Conservation (phyloP, 2,329 filamentous ascomycete species). For the Ascochyta rabiei region DNA sequence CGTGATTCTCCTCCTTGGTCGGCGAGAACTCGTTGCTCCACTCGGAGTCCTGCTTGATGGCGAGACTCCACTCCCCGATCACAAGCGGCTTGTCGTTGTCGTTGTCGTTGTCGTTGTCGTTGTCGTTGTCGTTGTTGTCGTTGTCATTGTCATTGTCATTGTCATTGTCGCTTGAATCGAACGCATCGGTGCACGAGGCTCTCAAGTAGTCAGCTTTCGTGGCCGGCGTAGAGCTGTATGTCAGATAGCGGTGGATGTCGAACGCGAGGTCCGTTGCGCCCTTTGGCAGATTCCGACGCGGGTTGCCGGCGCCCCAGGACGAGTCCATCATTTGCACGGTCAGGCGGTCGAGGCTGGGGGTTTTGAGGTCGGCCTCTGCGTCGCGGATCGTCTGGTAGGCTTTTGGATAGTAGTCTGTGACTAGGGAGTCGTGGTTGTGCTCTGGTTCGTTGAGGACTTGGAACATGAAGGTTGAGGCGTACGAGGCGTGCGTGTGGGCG, state of each 20-base stretch:
- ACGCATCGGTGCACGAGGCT: conserved; percentile 55
- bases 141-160: no score
- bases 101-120: conserved; percentile 38
- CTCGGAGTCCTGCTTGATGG: conserved; percentile 58
- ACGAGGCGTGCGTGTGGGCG: conserved; percentile 57
- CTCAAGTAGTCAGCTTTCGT: conserved; percentile 57
- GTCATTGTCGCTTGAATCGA: conserved; percentile 48
- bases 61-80: conserved; percentile 66
- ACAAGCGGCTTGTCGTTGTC: conserved; percentile 53
- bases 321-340: conserved; percentile 63
- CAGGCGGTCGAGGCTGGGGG: conserved; percentile 54
- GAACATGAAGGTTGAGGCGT: conserved; percentile 63
- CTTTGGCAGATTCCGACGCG: conserved; percentile 53
- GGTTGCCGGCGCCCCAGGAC: conserved; percentile 63
- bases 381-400: conserved; percentile 55
- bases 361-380: conserved; percentile 54
- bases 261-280: conserved; percentile 54
- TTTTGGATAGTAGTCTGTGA: conserved; percentile 54
- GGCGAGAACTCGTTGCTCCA: conserved; percentile 53
- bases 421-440: conserved; percentile 35
- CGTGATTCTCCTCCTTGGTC: conserved; percentile 34
- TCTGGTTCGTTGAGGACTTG: conserved; percentile 62
- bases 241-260: conserved; percentile 65
- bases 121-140: conserved; percentile 41
- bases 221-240: conserved; percentile 49